phyloP scores from a whole-genome alignment of 345 rosid genomes.

The Populus simonii region DNA sequence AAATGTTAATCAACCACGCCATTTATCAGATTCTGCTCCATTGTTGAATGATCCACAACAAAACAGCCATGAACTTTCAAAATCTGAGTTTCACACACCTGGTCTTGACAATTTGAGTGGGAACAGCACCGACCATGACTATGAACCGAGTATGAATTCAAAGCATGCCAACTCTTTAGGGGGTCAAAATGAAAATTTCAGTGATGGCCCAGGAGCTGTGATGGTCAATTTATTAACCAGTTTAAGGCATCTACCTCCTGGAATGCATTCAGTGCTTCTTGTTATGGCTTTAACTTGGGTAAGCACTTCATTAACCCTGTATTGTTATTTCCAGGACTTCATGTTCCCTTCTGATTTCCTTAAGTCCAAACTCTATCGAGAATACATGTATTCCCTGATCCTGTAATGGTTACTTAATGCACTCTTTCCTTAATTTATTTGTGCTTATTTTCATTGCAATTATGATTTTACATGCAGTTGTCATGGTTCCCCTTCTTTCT shows the following conservation, averaged over 20 bases:
- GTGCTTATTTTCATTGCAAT: conserved; percentile 8
- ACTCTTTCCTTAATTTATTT: neutral
- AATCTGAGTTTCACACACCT: conserved; percentile 33
- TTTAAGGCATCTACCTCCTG: conserved; percentile 89
- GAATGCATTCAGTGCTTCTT: conserved; percentile 84
- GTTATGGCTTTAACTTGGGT: conserved; percentile 99
- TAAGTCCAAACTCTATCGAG: neutral
- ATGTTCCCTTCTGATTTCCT: neutral
- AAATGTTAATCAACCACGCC: conserved; percentile 34
- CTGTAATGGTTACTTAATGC: conserved; percentile 5
- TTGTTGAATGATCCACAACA: conserved; percentile 54
- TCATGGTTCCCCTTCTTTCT: conserved; percentile 99
- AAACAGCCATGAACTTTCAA: conserved; percentile 47
- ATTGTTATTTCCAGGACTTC: neutral
- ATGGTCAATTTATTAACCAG: conserved; percentile 88
- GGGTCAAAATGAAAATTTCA: conserved; percentile 44
- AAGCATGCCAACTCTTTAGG: conserved; percentile 36
- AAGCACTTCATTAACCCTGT: conserved; percentile 23
- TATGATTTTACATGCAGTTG: conserved; percentile 51
- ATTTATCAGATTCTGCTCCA: conserved; percentile 75
- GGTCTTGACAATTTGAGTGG: conserved; percentile 31
- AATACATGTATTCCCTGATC: neutral
- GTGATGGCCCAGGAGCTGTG: conserved; percentile 89
- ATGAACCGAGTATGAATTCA: conserved; percentile 35
- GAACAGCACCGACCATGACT: conserved; percentile 28